Percentiles rank a stretch among this genome's conserved stretches.
Evolutionary conservation across 495 filamentous ascomycete species (phyloP).

Genomic region (Jackrogersella minutella): DNA sequence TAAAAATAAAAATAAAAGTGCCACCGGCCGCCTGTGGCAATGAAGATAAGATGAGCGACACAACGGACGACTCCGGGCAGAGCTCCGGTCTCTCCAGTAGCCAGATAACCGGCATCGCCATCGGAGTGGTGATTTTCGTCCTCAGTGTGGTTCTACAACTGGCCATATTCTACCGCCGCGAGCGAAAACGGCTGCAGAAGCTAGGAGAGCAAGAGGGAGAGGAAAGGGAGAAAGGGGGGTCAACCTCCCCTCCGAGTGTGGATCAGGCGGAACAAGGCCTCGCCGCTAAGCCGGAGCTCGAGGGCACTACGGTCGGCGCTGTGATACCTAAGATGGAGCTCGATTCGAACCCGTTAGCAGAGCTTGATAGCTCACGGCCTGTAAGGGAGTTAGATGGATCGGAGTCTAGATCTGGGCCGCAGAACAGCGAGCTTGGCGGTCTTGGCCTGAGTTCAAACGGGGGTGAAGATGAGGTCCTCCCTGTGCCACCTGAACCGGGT

Average conservation of each 20-base stretch:
- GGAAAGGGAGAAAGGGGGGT: neutral
- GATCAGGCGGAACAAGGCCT: neutral
- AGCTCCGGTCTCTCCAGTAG: no score
- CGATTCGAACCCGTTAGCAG: slow-evolving; percentile 2
- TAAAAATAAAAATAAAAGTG: no score
- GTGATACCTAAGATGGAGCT: slow-evolving; percentile 16
- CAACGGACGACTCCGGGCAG: no score
- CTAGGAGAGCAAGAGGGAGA: neutral
- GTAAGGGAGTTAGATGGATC: neutral
- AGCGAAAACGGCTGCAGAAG: no score
- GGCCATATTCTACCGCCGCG: no score
- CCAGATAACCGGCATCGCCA: no score
- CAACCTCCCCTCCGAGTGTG: neutral
- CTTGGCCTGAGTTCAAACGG: neutral
- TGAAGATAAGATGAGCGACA: no score
- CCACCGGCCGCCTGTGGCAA: no score
- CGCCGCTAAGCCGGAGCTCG: slow-evolving; percentile 7
- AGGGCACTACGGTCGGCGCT: neutral
- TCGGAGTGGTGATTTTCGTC: no score
- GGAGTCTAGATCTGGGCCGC: neutral
- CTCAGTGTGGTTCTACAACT: no score
- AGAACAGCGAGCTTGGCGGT: neutral
- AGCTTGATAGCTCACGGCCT: neutral
- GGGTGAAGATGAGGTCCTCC: neutral
- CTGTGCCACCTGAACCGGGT: neutral